phyloP scores from a whole-genome alignment of 305 asterid genomes.

The Fraxinus sp. region DNA sequence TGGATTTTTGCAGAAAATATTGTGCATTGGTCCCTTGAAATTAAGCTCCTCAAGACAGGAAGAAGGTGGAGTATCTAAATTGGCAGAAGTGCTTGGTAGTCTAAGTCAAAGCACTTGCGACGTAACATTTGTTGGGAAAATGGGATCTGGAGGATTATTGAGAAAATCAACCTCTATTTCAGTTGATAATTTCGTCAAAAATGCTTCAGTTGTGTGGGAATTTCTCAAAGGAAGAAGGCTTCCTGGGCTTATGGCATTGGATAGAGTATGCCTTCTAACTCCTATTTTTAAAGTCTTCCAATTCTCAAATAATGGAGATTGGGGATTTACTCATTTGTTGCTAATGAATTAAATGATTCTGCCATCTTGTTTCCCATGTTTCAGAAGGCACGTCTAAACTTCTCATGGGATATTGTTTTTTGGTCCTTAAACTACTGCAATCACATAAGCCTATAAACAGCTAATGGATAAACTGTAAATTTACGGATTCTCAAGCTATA shows the following conservation, averaged over 20 bases:
- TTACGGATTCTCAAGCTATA: neutral
- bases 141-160: constrained; percentile 39
- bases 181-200: constrained; percentile 38
- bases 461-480: neutral
- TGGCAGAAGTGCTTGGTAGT: constrained; percentile 51
- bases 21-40: constrained; percentile 76
- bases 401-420: neutral
- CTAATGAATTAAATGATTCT: neutral
- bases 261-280: constrained; percentile 55
- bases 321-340: neutral
- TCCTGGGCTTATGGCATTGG: constrained; percentile 89
- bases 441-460: neutral
- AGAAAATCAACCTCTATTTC: constrained; percentile 35
- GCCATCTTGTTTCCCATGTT: neutral
- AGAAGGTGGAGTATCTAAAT: constrained; percentile 47
- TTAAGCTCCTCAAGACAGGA: constrained; percentile 46
- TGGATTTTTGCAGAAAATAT: constrained; percentile 54
- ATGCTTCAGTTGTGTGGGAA: constrained; percentile 76
- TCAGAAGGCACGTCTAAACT: neutral
- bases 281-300: constrained; percentile 15
- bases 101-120: constrained; percentile 44
- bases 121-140: constrained; percentile 61
- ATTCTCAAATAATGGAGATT: neutral
- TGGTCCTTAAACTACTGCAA: neutral
- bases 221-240: constrained; percentile 85